These are phyloP conservation scores for Fusarium nygamai DNA, from an alignment of 2,329 filamentous ascomycete genomes.

Conservation along the genomic window DNA sequence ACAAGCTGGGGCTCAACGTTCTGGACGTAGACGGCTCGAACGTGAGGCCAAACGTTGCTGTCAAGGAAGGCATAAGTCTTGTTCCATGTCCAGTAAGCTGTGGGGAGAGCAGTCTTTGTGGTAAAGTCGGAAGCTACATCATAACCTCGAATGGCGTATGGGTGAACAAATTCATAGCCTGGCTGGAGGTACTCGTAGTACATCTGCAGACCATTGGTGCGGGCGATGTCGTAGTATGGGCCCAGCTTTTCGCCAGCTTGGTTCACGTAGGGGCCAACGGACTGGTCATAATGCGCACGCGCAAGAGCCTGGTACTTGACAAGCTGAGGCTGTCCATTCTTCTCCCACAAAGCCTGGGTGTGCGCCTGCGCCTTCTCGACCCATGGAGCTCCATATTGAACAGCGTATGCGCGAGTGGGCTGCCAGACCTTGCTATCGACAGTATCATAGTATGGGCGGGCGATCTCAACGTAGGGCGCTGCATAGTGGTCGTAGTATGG, in stretches of 20 bases:
- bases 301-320: conserved; percentile 69
- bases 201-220: conserved; percentile 70
- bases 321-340: conserved; percentile 79
- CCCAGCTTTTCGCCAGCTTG: conserved; percentile 65
- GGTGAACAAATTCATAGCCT: conserved; percentile 76
- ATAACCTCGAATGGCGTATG: conserved; percentile 78
- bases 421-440: conserved; percentile 72
- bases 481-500: conserved; percentile 90
- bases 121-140: conserved; percentile 72
- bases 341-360: conserved; percentile 79
- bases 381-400: conserved; percentile 79
- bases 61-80: conserved; percentile 77
- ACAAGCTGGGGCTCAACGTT: conserved; percentile 96
- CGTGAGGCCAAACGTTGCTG: conserved; percentile 80
- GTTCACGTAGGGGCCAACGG: conserved; percentile 78
- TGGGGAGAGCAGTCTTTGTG: conserved; percentile 75
- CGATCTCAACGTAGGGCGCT: conserved; percentile 81
- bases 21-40: conserved; percentile 83
- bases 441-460: conserved; percentile 77
- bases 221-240: conserved; percentile 78
- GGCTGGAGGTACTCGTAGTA: conserved; percentile 81
- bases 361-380: conserved; percentile 74
- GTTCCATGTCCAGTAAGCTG: conserved; percentile 75
- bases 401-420: conserved; percentile 73
- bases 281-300: conserved; percentile 73